A percentile compares a stretch with the other conserved stretches of the same genome.
Conservation (phyloP, 805 yeast species). For the Ogataea nitratoaversa region DNA sequence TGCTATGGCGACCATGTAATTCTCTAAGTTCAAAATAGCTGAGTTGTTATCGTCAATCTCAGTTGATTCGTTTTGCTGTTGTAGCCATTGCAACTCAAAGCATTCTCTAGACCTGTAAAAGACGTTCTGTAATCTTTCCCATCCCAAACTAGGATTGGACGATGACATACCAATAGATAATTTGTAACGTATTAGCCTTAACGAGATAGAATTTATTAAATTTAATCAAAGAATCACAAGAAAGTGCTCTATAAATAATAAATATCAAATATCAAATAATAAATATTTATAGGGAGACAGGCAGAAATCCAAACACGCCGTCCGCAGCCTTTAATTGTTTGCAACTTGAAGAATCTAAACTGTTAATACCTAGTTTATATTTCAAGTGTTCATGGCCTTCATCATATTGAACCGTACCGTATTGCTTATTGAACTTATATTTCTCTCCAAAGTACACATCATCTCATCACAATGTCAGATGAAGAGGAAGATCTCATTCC, state of each 20-base stretch:
- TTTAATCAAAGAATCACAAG: background rate
- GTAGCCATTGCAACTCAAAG: constrained; percentile 50
- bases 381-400: too few species aligned
- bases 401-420: too few species aligned
- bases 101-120: constrained; percentile 63
- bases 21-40: constrained; percentile 29
- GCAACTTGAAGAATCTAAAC: too few species aligned
- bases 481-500: constrained; percentile 16
- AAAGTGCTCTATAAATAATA: too few species aligned
- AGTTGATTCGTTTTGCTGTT: constrained; percentile 5
- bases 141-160: constrained; percentile 36
- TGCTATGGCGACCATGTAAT: constrained; percentile 46
- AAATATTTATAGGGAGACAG: too few species aligned
- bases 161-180: constrained; percentile 16
- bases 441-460: too few species aligned
- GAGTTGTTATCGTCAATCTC: background rate
- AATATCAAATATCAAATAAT: too few species aligned
- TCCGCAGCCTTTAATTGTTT: background rate
- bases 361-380: too few species aligned
- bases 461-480: constrained; percentile 24
- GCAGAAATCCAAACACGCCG: too few species aligned
- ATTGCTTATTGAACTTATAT: too few species aligned
- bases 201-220: too few species aligned
- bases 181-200: background rate
- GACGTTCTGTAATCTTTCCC: constrained; percentile 77